phyloP scores from a whole-genome alignment of 306 rosid species.

The Cucurbita moschata region DNA sequence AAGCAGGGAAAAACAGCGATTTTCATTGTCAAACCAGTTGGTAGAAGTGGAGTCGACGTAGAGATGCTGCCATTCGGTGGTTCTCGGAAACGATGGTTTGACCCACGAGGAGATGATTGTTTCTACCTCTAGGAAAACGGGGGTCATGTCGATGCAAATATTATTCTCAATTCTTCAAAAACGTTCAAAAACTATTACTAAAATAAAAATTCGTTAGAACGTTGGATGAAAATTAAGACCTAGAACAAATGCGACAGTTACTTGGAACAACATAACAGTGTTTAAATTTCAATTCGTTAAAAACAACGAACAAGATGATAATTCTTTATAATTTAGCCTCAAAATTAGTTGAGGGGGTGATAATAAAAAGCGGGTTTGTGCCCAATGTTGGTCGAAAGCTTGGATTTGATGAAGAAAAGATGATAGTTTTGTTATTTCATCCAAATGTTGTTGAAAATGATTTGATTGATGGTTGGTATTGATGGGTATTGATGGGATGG shows the following conservation, averaged over 20 bases:
- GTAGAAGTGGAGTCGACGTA: constrained; percentile 75
- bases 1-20: neutral
- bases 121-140: constrained; percentile 55
- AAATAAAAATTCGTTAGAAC: no score
- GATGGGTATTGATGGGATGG: neutral
- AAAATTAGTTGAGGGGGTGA: neutral
- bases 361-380: neutral
- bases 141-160: constrained; percentile 10
- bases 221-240: no score
- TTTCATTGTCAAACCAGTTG: constrained; percentile 86
- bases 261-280: neutral
- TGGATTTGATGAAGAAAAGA: neutral
- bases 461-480: neutral
- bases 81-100: constrained; percentile 32
- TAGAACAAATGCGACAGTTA: neutral
- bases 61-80: constrained; percentile 81
- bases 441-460: neutral
- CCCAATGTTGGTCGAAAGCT: neutral
- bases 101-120: constrained; percentile 54
- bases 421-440: no score
- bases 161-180: no score
- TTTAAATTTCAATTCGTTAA: no score
- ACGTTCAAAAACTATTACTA: no score
- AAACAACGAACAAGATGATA: no score
- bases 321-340: neutral